phyloP scores from a whole-genome alignment of 345 rosid genomes.

The Gossypium herbaceum region DNA sequence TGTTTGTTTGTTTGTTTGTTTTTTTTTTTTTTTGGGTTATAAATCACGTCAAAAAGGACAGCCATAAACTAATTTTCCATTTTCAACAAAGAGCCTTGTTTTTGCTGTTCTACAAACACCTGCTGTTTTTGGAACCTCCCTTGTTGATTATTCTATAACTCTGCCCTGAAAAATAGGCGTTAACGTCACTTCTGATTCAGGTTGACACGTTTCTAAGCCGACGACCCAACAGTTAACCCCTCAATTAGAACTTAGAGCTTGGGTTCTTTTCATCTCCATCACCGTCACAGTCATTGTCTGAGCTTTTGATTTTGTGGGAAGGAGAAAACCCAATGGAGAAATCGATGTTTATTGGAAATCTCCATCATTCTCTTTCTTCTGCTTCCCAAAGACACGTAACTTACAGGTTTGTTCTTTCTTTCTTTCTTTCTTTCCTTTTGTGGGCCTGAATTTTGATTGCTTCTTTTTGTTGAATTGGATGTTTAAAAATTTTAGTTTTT shows the following conservation, averaged over 20 bases:
- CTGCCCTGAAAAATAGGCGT: background rate
- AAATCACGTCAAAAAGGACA: background rate
- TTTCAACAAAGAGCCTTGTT: background rate
- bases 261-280: background rate
- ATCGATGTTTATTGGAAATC: conserved; percentile 25
- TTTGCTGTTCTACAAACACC: conserved; percentile 6
- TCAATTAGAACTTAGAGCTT: background rate
- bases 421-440: background rate
- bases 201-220: background rate
- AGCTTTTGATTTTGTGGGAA: conserved; percentile 12
- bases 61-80: background rate
- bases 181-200: conserved; percentile 11
- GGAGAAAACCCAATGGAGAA: conserved; percentile 17
- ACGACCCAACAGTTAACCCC: background rate
- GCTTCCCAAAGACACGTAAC: conserved; percentile 43
- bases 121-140: too few relatives aligned
- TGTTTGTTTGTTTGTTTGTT: too few relatives aligned
- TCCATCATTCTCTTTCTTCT: conserved; percentile 29
- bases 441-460: background rate
- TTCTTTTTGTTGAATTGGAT: background rate
- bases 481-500: background rate
- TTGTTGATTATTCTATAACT: background rate
- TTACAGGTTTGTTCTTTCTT: conserved; percentile 36
- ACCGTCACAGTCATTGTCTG: conserved; percentile 4
- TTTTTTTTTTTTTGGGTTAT: background rate